Evolutionary conservation across 768 basidiomycete species (phyloP), one percentile per base, ranked within the genome.

Genomic region (Phaffia australis): DNA sequence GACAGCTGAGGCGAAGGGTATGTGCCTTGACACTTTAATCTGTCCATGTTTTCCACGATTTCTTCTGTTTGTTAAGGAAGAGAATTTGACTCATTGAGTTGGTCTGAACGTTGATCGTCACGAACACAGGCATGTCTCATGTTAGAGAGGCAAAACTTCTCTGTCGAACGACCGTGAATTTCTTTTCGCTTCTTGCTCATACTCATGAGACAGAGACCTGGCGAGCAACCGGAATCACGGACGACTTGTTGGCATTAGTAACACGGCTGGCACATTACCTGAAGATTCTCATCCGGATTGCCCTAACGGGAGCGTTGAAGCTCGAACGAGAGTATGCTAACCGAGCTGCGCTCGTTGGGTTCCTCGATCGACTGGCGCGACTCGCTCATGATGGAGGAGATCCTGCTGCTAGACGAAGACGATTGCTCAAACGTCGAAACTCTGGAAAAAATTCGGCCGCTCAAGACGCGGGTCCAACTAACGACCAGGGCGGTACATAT

Each of bases 261-360:
- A 99, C 95, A 0, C 94, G 95, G n/a, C 81, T 99, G 47, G 95
- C 95, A 6, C 95, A 99, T 77, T 98, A 99, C 77, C 85, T 99
- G 74, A 99, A 99, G 80, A 98, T 99, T 77, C 84, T 99, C 63
- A 99, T 99, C 70, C 87, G 95, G 60, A 98, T 99, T 69, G 92
- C 95, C 2, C 80, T 99, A 56, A 97, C 95, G 0, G 93, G 92
- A 7, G 89, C 92, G 5, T 82, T 99, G 68, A 97, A 91, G 78
- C 81, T 99, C 42, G 95, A 99, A 77, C 82, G 92, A 66, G 95
- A 99, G 73, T 84, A 89, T 73, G 83, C 82, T 65, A 84, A 88
- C 56, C 80, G 83, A 52, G 86, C 87, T 66, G 91, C 92, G 1
- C 88, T 98, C 82, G 79, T 85, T 6, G 85, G 84, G 32, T 95